Evolutionary conservation across 495 filamentous ascomycete genomes (phyloP).

Genomic region (Podospora didyma): DNA sequence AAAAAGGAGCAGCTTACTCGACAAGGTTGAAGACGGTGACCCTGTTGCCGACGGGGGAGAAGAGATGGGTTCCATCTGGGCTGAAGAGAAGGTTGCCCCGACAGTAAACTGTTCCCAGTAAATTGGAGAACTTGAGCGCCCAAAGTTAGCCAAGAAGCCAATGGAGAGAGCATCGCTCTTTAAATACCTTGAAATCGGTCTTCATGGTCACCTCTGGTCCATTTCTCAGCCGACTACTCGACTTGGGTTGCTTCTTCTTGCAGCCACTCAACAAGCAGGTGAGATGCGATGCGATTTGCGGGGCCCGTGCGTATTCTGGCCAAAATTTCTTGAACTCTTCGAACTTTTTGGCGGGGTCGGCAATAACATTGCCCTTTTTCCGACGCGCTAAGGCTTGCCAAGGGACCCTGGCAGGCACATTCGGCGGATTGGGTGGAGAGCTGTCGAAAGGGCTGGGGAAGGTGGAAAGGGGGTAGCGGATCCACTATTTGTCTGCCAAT

Average conservation of each 20-base stretch:
- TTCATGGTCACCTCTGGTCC: conserved; percentile 64
- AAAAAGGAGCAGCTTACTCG: conserved; percentile 57
- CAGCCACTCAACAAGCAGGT: conserved; percentile 3
- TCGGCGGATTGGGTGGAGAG: conserved; percentile 9
- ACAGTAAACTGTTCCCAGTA: conserved; percentile 95
- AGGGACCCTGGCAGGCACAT: conserved; percentile 13
- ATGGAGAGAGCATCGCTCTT: background rate
- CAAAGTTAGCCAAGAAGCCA: conserved; percentile 8
- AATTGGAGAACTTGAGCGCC: conserved; percentile 73
- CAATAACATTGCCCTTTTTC: conserved; percentile 27
- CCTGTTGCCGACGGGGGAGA: conserved; percentile 95
- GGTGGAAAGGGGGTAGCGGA: conserved; percentile 18
- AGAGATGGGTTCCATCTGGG: conserved; percentile 89
- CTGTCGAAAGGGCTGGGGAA: conserved; percentile 22
- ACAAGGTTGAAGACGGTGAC: conserved; percentile 94
- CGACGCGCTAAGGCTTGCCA: conserved; percentile 10
- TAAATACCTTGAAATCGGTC: conserved; percentile 87
- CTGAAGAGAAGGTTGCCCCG: conserved; percentile 95
- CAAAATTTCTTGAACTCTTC: conserved; percentile 27
- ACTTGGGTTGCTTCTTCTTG: background rate
- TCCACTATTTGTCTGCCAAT: conserved; percentile 15
- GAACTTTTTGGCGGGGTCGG: conserved; percentile 31
- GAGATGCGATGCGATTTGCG: conserved; percentile 3
- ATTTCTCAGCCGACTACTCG: conserved; percentile 7
- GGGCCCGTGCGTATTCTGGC: conserved; percentile 9